Evolutionary conservation across 192 early-diverging fungal genomes (phyloP).

Genomic region (Backusella morwellensis): DNA sequence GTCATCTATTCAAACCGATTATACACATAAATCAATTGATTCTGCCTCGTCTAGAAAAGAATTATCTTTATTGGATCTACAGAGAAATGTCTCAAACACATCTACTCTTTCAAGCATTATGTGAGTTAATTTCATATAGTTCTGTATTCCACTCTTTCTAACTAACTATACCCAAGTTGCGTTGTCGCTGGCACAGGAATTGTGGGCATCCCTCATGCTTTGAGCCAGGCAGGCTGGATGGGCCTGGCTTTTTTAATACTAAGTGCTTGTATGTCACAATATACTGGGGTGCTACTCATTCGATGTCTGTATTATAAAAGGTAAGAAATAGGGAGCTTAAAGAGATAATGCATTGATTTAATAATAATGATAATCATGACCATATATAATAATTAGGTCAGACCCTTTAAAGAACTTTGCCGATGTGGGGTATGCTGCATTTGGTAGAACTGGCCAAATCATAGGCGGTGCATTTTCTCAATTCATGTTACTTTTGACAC

Average conservation of each 20-base stretch:
- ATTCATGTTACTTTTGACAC: conserved; percentile 63
- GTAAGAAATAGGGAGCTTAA: not conserved
- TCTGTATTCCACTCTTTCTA: not conserved
- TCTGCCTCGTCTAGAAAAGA: not conserved
- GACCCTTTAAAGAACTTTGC: conserved; percentile 18
- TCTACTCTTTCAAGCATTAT: conserved; percentile 10
- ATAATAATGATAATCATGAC: not conserved
- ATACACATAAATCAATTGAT: not conserved
- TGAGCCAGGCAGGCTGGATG: conserved; percentile 56
- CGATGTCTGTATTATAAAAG: conserved; percentile 46
- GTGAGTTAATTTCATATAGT: not conserved
- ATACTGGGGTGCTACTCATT: conserved; percentile 54
- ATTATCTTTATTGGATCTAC: not conserved
- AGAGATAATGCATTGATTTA: not conserved
- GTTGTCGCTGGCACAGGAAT: conserved; percentile 49
- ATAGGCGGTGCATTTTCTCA: conserved; percentile 61
- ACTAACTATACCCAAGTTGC: not conserved
- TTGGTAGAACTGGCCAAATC: conserved; percentile 61
- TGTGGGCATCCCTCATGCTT: conserved; percentile 54
- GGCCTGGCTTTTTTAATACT: conserved; percentile 43
- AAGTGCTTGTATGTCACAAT: conserved; percentile 50
- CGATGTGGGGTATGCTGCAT: conserved; percentile 73
- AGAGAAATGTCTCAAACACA: conserved; percentile 7
- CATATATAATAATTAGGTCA: not conserved
- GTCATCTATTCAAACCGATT: not conserved